A percentile compares a stretch with the other conserved stretches of the same genome.
Evolutionary conservation across 176 grass and related monocot genomes (phyloP).

Genomic region (Rhynchospora pubera): DNA sequence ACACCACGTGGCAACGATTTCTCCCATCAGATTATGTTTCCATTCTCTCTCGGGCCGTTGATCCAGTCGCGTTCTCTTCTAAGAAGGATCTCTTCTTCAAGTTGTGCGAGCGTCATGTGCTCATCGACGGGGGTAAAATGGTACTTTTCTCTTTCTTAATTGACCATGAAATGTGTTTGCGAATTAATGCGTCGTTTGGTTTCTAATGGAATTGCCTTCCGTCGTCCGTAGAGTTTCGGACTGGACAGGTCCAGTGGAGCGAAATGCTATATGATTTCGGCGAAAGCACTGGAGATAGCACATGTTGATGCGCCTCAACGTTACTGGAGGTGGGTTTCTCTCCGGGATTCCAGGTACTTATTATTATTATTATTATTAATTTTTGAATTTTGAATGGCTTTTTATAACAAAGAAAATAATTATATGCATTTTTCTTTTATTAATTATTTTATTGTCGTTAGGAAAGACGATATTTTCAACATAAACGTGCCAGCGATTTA

Average conservation of each 20-base stretch:
- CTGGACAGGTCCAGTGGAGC: conserved; percentile 54
- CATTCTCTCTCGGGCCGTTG: conserved; percentile 41
- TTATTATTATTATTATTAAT: too few relatives aligned
- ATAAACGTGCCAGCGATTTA: not conserved
- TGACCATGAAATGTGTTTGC: not conserved
- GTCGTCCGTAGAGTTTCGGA: conserved; percentile 42
- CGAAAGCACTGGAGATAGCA: conserved; percentile 51
- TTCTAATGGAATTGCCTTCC: not conserved
- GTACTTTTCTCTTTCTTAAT: not conserved
- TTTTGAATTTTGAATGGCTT: not conserved
- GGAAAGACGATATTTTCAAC: not conserved
- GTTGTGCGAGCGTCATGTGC: conserved; percentile 46
- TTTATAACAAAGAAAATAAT: not conserved
- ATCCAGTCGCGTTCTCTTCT: not conserved
- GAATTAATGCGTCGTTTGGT: not conserved
- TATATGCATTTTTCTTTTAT: not conserved
- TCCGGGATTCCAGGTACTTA: conserved; percentile 47
- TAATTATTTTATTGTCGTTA: not conserved
- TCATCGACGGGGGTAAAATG: conserved; percentile 68
- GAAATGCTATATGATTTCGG: conserved; percentile 82
- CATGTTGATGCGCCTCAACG: conserved; percentile 25
- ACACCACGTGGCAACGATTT: conserved; percentile 62
- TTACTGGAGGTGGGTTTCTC: conserved; percentile 51
- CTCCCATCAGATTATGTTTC: conserved; percentile 42
- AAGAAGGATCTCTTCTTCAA: conserved; percentile 71